Conservation (phyloP, 192 early-diverging fungal genomes). For the Backusella psychrophila region DNA sequence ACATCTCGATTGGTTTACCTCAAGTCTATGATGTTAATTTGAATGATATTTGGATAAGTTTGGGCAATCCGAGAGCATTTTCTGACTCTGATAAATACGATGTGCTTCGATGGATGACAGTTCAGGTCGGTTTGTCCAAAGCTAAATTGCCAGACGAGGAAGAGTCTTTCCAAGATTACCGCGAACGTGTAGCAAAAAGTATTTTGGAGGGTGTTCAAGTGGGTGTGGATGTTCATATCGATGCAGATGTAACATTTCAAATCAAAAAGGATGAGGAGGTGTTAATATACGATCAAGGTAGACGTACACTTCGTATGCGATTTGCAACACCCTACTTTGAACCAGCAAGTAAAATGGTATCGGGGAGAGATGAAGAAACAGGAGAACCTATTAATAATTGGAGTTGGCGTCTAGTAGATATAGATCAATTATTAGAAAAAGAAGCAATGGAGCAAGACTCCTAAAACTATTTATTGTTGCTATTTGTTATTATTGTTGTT, state of each 20-base stretch:
- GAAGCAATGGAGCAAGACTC: conserved; percentile 26
- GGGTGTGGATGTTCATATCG: conserved; percentile 46
- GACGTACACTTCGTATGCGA: conserved; percentile 44
- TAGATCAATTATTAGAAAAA: conserved; percentile 52
- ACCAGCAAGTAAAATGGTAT: conserved; percentile 47
- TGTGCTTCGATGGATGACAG: conserved; percentile 40
- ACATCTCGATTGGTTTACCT: conserved; percentile 37
- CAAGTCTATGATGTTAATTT: conserved; percentile 45
- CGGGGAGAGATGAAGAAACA: conserved; percentile 34
- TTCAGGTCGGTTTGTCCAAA: conserved; percentile 24
- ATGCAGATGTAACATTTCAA: conserved; percentile 38
- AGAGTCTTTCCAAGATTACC: conserved; percentile 26
- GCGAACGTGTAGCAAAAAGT: conserved; percentile 39
- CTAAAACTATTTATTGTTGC: background rate
- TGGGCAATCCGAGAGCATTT: conserved; percentile 37
- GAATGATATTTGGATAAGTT: conserved; percentile 45
- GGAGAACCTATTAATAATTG: conserved; percentile 41
- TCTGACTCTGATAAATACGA: conserved; percentile 29
- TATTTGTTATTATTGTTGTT: background rate
- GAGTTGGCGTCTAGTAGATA: conserved; percentile 49
- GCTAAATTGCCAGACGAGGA: conserved; percentile 3
- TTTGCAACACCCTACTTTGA: conserved; percentile 52
- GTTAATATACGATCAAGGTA: conserved; percentile 43
- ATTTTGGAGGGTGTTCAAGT: conserved; percentile 50
- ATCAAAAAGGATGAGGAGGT: conserved; percentile 9